Conservation (phyloP, 2,329 filamentous ascomycete species). For the Aspergillus brasiliensis region DNA sequence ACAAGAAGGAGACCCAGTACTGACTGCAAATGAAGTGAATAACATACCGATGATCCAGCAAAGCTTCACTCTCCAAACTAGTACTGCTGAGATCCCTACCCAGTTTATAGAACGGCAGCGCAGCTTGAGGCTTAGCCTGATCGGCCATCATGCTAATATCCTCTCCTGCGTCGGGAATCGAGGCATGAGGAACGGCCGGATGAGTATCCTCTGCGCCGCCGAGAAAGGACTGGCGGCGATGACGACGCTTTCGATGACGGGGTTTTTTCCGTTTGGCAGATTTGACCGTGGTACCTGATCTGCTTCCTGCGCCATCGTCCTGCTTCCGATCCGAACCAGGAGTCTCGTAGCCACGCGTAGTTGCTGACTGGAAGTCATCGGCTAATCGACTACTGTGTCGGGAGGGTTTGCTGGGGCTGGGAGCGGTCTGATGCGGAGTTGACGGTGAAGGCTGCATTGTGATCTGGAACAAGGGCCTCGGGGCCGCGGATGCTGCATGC, state of each 20-base stretch:
- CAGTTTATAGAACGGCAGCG: slow-evolving; percentile 57
- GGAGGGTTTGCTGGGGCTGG: slow-evolving; percentile 10
- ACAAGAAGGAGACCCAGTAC: background rate
- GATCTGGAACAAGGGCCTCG: background rate
- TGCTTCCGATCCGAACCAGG: slow-evolving; percentile 19
- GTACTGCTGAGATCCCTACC: slow-evolving; percentile 71
- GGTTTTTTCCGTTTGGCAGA: slow-evolving; percentile 61
- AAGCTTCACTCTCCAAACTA: slow-evolving; percentile 83
- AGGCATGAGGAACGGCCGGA: slow-evolving; percentile 53
- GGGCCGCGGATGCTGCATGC: slow-evolving; percentile 1
- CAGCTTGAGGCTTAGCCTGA: slow-evolving; percentile 27
- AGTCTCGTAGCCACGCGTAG: slow-evolving; percentile 7
- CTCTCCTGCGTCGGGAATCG: slow-evolving; percentile 37
- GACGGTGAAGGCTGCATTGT: slow-evolving; percentile 22
- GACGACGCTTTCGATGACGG: slow-evolving; percentile 76
- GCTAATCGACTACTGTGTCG: slow-evolving; percentile 13
- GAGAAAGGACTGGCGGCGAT: slow-evolving; percentile 79
- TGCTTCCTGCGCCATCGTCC: slow-evolving; percentile 24
- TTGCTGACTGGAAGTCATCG: slow-evolving; percentile 8
- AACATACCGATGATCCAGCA: slow-evolving; percentile 79
- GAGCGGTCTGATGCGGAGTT: slow-evolving; percentile 15
- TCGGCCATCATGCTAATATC: slow-evolving; percentile 34
- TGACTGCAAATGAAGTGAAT: background rate
- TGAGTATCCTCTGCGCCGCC: slow-evolving; percentile 60
- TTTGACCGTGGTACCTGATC: slow-evolving; percentile 24